phyloP scores from a whole-genome alignment of 1,284 basidiomycete species.

The Cerioporus squamosus region DNA sequence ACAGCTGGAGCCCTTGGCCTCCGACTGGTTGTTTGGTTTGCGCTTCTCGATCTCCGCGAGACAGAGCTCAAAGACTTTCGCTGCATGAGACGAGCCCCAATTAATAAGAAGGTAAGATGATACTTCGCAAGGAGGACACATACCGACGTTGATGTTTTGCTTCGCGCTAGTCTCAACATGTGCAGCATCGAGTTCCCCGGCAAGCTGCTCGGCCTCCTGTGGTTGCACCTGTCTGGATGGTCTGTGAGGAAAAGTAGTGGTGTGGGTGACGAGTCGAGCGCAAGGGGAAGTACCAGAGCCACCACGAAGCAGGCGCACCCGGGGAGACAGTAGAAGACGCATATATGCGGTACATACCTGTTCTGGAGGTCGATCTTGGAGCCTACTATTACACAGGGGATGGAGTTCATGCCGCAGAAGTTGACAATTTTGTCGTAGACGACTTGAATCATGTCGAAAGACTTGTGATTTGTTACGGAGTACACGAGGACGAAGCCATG shows the following conservation, averaged over 20 bases:
- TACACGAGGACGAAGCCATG: constrained; percentile 93
- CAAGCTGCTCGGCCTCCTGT: constrained; percentile 79
- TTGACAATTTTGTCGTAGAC: constrained; percentile 98
- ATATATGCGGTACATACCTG: constrained; percentile 52
- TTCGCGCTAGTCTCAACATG: constrained; percentile 93
- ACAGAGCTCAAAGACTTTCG: constrained; percentile 88
- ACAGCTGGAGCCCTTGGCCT: constrained; percentile 63
- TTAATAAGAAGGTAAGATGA: neutral
- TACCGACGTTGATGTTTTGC: constrained; percentile 88
- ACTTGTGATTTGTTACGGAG: constrained; percentile 89
- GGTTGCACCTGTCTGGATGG: constrained; percentile 75
- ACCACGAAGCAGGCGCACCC: constrained; percentile 6
- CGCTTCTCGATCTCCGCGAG: constrained; percentile 86
- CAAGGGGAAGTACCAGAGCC: neutral
- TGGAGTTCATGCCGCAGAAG: constrained; percentile 87
- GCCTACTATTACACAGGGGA: constrained; percentile 96
- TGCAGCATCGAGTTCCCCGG: constrained; percentile 72
- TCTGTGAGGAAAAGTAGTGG: constrained; percentile 34
- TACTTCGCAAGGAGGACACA: constrained; percentile 40
- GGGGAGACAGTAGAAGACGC: constrained; percentile 3
- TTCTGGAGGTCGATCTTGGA: constrained; percentile 89
- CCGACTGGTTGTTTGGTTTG: constrained; percentile 59
- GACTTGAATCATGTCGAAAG: constrained; percentile 96
- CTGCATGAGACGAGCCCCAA: constrained; percentile 42
- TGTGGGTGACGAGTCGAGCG: constrained; percentile 23